A percentile compares a stretch with the other conserved stretches of the same genome.
phyloP scores from a whole-genome alignment of 345 rosid genomes.

The Arabis hirsuta region DNA sequence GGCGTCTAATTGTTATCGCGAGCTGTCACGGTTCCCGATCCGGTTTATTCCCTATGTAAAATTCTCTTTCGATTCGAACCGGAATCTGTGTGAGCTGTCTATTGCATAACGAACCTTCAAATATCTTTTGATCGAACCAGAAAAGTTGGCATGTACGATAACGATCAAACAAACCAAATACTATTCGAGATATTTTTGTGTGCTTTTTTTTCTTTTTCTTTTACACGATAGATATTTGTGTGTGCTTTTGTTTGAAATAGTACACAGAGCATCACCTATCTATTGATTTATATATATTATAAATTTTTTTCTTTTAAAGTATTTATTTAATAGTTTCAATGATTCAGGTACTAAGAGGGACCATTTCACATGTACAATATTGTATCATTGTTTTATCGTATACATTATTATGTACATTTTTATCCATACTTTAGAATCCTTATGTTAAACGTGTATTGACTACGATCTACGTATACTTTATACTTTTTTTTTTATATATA shows the following conservation, averaged over 20 bases:
- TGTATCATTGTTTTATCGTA: background rate
- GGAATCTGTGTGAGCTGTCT: slow-evolving; percentile 30
- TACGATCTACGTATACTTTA: background rate
- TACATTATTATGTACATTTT: background rate
- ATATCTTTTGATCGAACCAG: too few species aligned
- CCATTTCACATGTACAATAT: slow-evolving; percentile 27
- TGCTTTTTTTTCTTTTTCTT: background rate
- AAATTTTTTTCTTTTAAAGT: background rate
- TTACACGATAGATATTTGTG: slow-evolving; percentile 20
- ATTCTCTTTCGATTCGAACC: slow-evolving; percentile 10
- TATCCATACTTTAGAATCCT: slow-evolving; percentile 10
- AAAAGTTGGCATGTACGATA: too few species aligned
- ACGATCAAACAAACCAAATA: background rate
- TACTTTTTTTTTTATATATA: background rate
- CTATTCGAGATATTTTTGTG: slow-evolving; percentile 11
- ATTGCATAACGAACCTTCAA: background rate
- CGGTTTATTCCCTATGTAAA: slow-evolving; percentile 9
- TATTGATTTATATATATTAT: background rate
- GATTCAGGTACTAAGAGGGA: slow-evolving; percentile 18
- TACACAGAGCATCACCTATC: slow-evolving; percentile 2
- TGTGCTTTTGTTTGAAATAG: slow-evolving; percentile 6
- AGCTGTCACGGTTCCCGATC: slow-evolving; percentile 22
- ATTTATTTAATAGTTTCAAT: slow-evolving; percentile 15
- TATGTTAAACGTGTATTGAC: slow-evolving; percentile 37
- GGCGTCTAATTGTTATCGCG: slow-evolving; percentile 2